phyloP scores from a whole-genome alignment of 106 monocot genomes.

The Iris macrosiphon region DNA sequence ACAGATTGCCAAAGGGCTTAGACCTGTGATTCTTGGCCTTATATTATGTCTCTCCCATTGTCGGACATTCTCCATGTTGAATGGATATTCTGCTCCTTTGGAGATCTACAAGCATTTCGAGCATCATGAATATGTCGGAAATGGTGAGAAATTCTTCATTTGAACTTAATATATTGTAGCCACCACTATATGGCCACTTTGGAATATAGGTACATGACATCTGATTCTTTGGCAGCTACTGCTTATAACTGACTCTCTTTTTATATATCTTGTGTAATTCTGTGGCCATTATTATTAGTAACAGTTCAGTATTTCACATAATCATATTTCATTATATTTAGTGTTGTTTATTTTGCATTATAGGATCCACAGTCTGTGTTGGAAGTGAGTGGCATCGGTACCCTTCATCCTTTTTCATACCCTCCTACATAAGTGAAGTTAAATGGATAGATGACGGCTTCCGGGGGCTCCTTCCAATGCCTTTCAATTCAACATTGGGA shows the following conservation, averaged over 20 bases:
- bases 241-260: too few relatives aligned
- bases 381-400: conserved; percentile 99
- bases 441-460: conserved; percentile 97
- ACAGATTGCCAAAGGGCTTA: conserved; percentile 67
- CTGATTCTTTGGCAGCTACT: too few relatives aligned
- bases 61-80: conserved; percentile 88
- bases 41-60: conserved; percentile 94
- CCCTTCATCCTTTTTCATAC: conserved; percentile 93
- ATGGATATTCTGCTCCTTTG: conserved; percentile 94
- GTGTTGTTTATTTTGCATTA: conserved; percentile 9
- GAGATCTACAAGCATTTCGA: conserved; percentile 81
- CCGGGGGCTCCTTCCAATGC: conserved; percentile 87
- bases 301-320: too few relatives aligned
- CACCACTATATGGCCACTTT: too few relatives aligned
- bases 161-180: too few relatives aligned
- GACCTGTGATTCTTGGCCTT: conserved; percentile 75
- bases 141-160: conserved; percentile 36
- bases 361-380: conserved; percentile 81
- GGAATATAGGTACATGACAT: too few relatives aligned
- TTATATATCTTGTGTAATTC: too few relatives aligned
- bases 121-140: conserved; percentile 71
- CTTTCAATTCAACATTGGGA: conserved; percentile 86
- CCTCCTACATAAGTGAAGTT: conserved; percentile 67
- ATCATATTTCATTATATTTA: too few relatives aligned
- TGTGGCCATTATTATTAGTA: too few relatives aligned